Conservation (phyloP, 176 grass and related monocot genomes). For the Phoenix roebelenii region DNA sequence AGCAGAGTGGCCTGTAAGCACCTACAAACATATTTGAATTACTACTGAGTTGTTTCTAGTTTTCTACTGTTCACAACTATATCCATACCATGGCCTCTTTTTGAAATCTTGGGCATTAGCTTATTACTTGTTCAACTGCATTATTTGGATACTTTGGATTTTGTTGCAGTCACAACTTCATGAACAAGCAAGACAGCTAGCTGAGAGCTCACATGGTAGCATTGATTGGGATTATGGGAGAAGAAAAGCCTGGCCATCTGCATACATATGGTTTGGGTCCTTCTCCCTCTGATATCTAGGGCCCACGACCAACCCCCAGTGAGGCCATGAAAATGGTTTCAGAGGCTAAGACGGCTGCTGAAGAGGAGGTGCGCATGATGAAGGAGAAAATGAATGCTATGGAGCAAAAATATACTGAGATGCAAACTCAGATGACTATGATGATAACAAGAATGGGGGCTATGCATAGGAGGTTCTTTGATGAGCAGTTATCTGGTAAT, state of each 20-base stretch:
- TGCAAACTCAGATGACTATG: slow-evolving; percentile 30
- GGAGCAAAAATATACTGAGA: slow-evolving; percentile 38
- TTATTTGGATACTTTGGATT: slow-evolving; percentile 11
- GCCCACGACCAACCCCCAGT: not conserved
- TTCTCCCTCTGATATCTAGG: slow-evolving; percentile 1
- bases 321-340: slow-evolving; percentile 15
- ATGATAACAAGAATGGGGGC: slow-evolving; percentile 19
- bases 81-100: no score
- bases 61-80: no score
- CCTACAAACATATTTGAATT: no score
- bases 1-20: no score
- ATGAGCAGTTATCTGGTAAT: no score
- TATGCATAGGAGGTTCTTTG: slow-evolving; percentile 6
- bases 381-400: slow-evolving; percentile 42
- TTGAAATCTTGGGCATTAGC: no score
- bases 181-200: slow-evolving; percentile 13
- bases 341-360: slow-evolving; percentile 41
- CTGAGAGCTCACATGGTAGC: slow-evolving; percentile 16
- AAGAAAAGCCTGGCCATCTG: slow-evolving; percentile 2
- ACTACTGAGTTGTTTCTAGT: no score
- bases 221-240: slow-evolving; percentile 5
- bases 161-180: slow-evolving; percentile 23
- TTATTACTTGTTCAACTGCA: slow-evolving; percentile 2
- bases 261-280: slow-evolving; percentile 13
- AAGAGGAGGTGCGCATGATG: slow-evolving; percentile 30